These are phyloP conservation scores for Prunus mume DNA, from an alignment of 306 rosid genomes.

Conservation along the genomic window DNA sequence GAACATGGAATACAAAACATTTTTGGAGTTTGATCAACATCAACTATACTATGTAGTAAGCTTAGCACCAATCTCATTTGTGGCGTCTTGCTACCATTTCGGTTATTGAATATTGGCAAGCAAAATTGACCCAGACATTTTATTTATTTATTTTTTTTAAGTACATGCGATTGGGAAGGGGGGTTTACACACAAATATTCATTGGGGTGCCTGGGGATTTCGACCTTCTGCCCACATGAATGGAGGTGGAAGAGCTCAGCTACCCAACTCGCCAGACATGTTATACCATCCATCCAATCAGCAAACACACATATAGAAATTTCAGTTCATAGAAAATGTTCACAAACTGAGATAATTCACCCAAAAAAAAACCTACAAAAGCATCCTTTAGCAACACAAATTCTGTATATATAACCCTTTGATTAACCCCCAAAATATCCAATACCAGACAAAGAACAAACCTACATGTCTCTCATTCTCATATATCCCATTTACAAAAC, in stretches of 20 bases:
- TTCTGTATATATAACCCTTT: slow-evolving; percentile 38
- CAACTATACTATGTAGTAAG: neutral
- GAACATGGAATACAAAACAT: neutral
- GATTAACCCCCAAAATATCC: slow-evolving; percentile 1
- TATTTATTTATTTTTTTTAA: too few species aligned
- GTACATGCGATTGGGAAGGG: too few species aligned
- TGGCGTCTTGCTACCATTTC: neutral
- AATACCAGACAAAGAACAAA: slow-evolving; percentile 33
- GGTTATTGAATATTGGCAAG: neutral
- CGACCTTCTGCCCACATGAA: too few species aligned
- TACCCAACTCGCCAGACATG: too few species aligned
- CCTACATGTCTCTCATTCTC: slow-evolving; percentile 39
- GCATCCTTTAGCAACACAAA: slow-evolving; percentile 18
- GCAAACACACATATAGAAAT: neutral
- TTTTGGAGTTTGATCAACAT: neutral
- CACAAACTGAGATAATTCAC: slow-evolving; percentile 25
- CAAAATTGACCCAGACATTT: neutral
- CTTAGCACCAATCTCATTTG: neutral
- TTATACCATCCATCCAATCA: neutral
- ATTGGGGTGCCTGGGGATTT: too few species aligned
- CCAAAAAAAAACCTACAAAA: slow-evolving; percentile 24
- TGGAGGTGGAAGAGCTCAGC: too few species aligned
- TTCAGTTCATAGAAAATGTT: slow-evolving; percentile 14
- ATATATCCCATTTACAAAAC: slow-evolving; percentile 69
- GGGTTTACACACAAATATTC: too few species aligned